Evolutionary conservation across 192 early-diverging fungal genomes (phyloP), one percentile per base, ranked within the genome.

Genomic region (Obelidium mucronatum): DNA sequence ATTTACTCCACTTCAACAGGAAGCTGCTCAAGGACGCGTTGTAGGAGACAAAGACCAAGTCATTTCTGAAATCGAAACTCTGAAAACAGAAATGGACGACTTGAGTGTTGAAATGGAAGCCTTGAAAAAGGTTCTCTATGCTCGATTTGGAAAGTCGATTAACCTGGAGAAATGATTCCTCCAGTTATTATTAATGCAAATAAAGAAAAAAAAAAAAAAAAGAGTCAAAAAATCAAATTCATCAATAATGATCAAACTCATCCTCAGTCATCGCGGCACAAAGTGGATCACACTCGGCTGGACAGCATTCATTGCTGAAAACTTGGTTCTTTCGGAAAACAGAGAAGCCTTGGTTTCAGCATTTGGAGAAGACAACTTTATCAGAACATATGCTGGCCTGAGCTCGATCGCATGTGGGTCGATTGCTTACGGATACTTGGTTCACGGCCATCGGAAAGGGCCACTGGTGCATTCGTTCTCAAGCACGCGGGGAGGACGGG

Each of bases 101-200:
- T 73, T 87, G 22, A 15, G 62, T 17, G 75, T 61, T 2, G 85
- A 95, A 73, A 97, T 98, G 96, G 89, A 85, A 3, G 90, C 86
- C 56, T 88, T 99, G 35, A 99, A 99, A 81, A 92, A 85, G 60
- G 67, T 80, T 11, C 85, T 99, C 35, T 98, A 99, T 72, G 91
- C 85, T 39, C 95, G 94, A 78, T 99, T 99, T 86, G 96, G 96
- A 28, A 93, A 90, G 40, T 92, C 93, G 22, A 99, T 99, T 81
- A 99, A 99, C 80, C 86, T 99, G 22, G 97, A 99, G 85, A 74
- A 74, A 54, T 72, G 39, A 72, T 58, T 1, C 48, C n/a, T n/a
- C n/a, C n/a, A n/a, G n/a, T n/a, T n/a, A n/a, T n/a, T n/a, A n/a
- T n/a, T n/a, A n/a, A n/a, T n/a, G n/a, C n/a, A n/a, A n/a, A n/a